These are phyloP conservation scores for Alternaria atra DNA, from an alignment of 2,329 filamentous ascomycete species.

Conservation along the genomic window DNA sequence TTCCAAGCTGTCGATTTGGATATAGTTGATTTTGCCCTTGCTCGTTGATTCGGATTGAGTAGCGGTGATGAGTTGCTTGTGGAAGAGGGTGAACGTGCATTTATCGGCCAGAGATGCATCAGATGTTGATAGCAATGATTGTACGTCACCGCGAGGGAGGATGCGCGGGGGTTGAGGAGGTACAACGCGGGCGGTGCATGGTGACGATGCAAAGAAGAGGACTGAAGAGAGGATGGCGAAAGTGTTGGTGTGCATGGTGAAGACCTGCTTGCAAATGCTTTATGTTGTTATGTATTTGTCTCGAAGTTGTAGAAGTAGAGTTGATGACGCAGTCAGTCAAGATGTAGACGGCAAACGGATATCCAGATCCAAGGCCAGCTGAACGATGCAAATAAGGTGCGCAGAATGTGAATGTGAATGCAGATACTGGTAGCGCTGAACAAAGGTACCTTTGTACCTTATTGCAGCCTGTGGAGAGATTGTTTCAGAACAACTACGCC, in stretches of 20 bases:
- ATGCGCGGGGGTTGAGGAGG: constrained; percentile 11
- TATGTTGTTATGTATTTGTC: not conserved
- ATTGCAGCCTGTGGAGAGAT: not conserved
- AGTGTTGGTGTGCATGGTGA: constrained; percentile 20
- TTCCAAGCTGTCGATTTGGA: constrained; percentile 23
- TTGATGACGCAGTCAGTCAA: constrained; percentile 7
- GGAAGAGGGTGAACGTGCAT: constrained; percentile 31
- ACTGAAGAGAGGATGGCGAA: constrained; percentile 10
- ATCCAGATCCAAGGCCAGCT: constrained; percentile 3
- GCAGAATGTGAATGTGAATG: not conserved
- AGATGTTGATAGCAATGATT: not conserved
- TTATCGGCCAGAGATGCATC: constrained; percentile 8
- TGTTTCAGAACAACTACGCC: constrained; percentile 1
- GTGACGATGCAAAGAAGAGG: constrained; percentile 5
- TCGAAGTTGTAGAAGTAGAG: not conserved
- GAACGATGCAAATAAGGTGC: not conserved
- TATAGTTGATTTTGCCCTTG: constrained; percentile 16
- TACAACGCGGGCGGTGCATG: constrained; percentile 2
- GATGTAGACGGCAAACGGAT: not conserved
- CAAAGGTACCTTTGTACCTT: constrained; percentile 3
- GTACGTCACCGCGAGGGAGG: not conserved
- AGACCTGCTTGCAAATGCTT: not conserved
- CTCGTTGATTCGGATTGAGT: not conserved
- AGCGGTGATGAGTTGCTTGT: constrained; percentile 18
- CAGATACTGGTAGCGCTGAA: not conserved